Base-by-base conservation (phyloP, 805 yeast genomes). In the Nakazawaea sp. region DNA sequence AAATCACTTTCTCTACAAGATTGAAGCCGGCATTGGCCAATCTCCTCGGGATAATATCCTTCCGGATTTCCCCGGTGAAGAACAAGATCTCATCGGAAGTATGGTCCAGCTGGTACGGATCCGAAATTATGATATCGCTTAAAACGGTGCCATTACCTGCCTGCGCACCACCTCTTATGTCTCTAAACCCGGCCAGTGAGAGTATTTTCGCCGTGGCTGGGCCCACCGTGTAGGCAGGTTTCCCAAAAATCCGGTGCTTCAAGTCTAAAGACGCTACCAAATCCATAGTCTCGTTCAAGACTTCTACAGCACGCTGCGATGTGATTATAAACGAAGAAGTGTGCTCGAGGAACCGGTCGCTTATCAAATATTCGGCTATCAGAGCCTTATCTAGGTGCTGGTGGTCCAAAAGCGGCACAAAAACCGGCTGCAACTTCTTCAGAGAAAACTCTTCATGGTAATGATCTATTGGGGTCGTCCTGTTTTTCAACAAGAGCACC, bases 251-350 rank as follows among this genome's bases (percentile, higher is more conserved):
- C 1, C 33, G 37, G 6, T 52, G 46, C 26, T 35, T 34, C 26
- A 16, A 21, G 10, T 35, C 31, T 3, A 11, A 19, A 27, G 27
- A 27, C 4, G 10, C 7, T n/a, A 64, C 46, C 9, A 41, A 40
- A 0, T 45, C 43, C 5, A 80, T 58, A 11, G 72, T 53, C 27
- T 63, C 61, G 43, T 72, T 72, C 10, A 87, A 56, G 4, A 86
- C 79, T 47, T 89, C 96, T 0, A 89, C 95, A 2, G 96, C 95
- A 45, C 97, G 58, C 53, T 90, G 97, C 2, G 95, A 83, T 0
- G 97, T 89, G 4, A 90, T 77, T 8, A 90, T 81, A 26, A 87
- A 57, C 0, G 78, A 72, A 28, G 69, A 66, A 20, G 66, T 61
- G 0, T 57, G 47, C 1, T 48, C 32, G 1, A 71, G 42, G 43